A percentile compares a stretch with the other conserved stretches of the same genome.
Evolutionary conservation across 768 basidiomycete genomes (phyloP).

Genomic region (Ramaria sp.): DNA sequence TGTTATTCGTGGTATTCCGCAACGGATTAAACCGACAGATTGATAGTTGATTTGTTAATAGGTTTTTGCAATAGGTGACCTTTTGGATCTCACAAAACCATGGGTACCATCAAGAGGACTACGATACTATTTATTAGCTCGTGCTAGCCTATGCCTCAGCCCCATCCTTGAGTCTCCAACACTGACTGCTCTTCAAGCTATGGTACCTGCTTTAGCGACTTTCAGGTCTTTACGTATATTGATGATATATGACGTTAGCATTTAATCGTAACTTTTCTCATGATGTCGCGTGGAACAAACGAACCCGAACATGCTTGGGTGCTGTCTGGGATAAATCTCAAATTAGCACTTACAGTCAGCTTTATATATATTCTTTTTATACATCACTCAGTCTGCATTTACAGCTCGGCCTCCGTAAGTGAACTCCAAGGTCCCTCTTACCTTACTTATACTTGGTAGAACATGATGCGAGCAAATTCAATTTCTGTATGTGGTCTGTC

Average conservation of each 20-base stretch:
- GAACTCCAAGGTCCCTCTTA: not conserved
- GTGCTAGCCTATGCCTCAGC: constrained; percentile 5
- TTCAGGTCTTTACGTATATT: not conserved
- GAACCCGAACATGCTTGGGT: constrained; percentile 7
- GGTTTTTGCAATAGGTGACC: constrained; percentile 9
- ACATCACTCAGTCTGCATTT: too few relatives aligned
- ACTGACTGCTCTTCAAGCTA: constrained; percentile 7
- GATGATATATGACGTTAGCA: not conserved
- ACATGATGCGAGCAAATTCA: constrained; percentile 5
- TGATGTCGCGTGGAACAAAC: constrained; percentile 1
- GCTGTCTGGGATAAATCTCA: constrained; percentile 4
- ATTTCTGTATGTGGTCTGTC: not conserved
- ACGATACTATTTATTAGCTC: constrained; percentile 4
- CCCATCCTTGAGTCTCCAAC: constrained; percentile 6
- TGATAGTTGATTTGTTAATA: not conserved
- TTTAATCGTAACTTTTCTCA: not conserved
- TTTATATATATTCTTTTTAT: not conserved
- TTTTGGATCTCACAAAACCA: constrained; percentile 7
- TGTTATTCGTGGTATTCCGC: constrained; percentile 3
- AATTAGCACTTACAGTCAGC: constrained; percentile 8
- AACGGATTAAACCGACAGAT: not conserved
- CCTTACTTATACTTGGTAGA: not conserved
- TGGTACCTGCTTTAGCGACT: not conserved
- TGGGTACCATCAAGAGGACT: not conserved
- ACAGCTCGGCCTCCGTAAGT: constrained; percentile 9